Evolutionary conservation across 2,329 filamentous ascomycete species (phyloP).

Genomic region (Fusarium burgessii): DNA sequence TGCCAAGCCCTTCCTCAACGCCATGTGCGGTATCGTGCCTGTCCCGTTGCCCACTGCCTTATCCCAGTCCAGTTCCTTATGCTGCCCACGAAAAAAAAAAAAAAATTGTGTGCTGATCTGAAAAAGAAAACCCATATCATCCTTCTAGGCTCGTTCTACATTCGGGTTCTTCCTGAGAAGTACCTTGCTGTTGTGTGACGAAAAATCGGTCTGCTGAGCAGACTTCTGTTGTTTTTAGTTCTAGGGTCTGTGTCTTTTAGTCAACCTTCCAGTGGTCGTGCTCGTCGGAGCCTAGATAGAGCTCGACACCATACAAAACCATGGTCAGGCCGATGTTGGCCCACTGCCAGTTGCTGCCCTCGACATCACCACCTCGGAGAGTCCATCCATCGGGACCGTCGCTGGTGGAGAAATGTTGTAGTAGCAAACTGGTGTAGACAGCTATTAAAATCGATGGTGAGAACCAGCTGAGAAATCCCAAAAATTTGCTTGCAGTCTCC

Average conservation of each 20-base stretch:
- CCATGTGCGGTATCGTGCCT: slow-evolving; percentile 44
- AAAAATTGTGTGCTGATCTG: slow-evolving; percentile 25
- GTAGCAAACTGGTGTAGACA: slow-evolving; percentile 93
- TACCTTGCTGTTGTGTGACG: slow-evolving; percentile 18
- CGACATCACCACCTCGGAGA: slow-evolving; percentile 80
- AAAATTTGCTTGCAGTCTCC: slow-evolving; percentile 81
- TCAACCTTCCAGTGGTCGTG: slow-evolving; percentile 97
- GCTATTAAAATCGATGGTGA: slow-evolving; percentile 94
- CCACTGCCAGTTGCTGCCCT: slow-evolving; percentile 93
- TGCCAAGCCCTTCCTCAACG: slow-evolving; percentile 49
- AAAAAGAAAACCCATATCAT: slow-evolving; percentile 13
- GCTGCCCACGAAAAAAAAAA: slow-evolving; percentile 34
- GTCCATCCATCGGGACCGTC: slow-evolving; percentile 83
- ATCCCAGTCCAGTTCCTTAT: slow-evolving; percentile 42
- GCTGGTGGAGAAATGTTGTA: slow-evolving; percentile 92
- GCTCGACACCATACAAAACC: slow-evolving; percentile 88
- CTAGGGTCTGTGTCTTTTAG: slow-evolving; percentile 58
- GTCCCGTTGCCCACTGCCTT: slow-evolving; percentile 35
- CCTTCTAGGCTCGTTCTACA: slow-evolving; percentile 15
- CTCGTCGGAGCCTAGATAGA: slow-evolving; percentile 87
- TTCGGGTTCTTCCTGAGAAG: slow-evolving; percentile 10
- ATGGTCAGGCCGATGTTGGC: slow-evolving; percentile 91
- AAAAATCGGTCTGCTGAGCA: slow-evolving; percentile 12
- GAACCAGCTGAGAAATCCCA: slow-evolving; percentile 92
- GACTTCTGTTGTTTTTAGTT: neutral